phyloP scores from a whole-genome alignment of 148 eudicot species.

The Polygonum maritimum region DNA sequence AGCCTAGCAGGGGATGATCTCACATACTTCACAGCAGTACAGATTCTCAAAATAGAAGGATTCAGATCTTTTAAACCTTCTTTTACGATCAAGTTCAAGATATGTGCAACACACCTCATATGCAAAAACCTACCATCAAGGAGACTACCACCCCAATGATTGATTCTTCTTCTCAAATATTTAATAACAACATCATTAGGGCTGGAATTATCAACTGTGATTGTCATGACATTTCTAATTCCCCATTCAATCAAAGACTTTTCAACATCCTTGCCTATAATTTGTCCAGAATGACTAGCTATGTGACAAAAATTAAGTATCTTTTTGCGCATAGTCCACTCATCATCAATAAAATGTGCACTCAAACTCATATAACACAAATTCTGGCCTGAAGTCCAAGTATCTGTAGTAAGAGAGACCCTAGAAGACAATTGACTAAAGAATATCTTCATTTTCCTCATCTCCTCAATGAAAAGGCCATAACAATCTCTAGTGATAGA shows the following conservation, averaged over 20 bases:
- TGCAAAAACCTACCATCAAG: neutral
- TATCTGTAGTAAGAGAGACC: neutral
- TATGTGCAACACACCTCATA: conserved; percentile 1
- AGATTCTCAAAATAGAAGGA: neutral
- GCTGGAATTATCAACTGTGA: conserved; percentile 6
- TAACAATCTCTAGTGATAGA: conserved; percentile 2
- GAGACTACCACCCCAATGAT: neutral
- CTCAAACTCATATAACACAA: neutral
- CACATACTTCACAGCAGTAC: neutral
- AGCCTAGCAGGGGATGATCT: neutral
- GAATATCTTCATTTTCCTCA: neutral
- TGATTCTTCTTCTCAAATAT: no score
- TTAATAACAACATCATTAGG: neutral
- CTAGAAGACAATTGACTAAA: neutral
- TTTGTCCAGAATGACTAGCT: neutral
- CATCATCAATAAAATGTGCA: conserved; percentile 1
- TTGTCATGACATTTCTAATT: neutral
- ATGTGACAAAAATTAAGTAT: neutral
- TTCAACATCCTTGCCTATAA: conserved; percentile 10
- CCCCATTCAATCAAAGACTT: conserved; percentile 11
- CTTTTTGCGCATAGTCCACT: neutral
- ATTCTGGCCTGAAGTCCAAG: neutral
- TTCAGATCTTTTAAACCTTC: neutral
- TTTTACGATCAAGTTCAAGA: neutral
- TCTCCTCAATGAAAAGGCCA: neutral